Evolutionary conservation across 2,329 filamentous ascomycete species (phyloP).

Genomic region (Diplodia intermedia): DNA sequence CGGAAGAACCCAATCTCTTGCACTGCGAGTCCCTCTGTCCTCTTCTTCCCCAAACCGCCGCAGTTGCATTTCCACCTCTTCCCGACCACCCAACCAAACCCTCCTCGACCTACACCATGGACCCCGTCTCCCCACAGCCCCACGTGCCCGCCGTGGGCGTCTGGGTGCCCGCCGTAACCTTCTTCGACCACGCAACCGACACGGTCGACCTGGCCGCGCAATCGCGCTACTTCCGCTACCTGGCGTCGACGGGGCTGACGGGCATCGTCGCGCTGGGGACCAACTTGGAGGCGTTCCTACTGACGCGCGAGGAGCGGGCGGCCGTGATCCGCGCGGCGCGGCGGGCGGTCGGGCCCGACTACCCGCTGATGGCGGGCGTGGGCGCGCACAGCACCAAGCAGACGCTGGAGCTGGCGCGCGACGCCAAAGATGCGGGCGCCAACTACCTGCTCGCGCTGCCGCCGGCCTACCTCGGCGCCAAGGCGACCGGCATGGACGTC

Average conservation of each 20-base stretch:
- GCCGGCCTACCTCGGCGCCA: slow-evolving; percentile 47
- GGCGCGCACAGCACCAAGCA: slow-evolving; percentile 54
- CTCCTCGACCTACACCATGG: not conserved
- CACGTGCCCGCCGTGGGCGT: slow-evolving; percentile 3
- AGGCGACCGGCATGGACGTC: slow-evolving; percentile 50
- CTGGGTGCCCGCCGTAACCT: slow-evolving; percentile 47
- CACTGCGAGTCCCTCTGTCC: not conserved
- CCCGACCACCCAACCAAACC: no score
- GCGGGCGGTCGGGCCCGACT: slow-evolving; percentile 50
- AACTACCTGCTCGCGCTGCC: slow-evolving; percentile 54
- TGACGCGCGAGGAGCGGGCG: slow-evolving; percentile 53
- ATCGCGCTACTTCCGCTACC: slow-evolving; percentile 53
- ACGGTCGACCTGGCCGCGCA: slow-evolving; percentile 51
- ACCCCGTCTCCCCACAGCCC: not conserved
- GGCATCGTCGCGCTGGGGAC: slow-evolving; percentile 57
- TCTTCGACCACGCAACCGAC: slow-evolving; percentile 49
- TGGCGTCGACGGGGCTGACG: slow-evolving; percentile 51
- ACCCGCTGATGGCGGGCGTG: slow-evolving; percentile 54
- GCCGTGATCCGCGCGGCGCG: slow-evolving; percentile 49
- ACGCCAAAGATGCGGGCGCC: slow-evolving; percentile 51
- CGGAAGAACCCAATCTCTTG: not conserved
- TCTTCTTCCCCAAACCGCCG: no score
- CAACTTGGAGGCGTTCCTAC: slow-evolving; percentile 56
- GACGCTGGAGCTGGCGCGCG: slow-evolving; percentile 52
- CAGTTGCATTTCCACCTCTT: not conserved